phyloP scores from a whole-genome alignment of 2,329 filamentous ascomycete genomes.

The Phoma sp. region DNA sequence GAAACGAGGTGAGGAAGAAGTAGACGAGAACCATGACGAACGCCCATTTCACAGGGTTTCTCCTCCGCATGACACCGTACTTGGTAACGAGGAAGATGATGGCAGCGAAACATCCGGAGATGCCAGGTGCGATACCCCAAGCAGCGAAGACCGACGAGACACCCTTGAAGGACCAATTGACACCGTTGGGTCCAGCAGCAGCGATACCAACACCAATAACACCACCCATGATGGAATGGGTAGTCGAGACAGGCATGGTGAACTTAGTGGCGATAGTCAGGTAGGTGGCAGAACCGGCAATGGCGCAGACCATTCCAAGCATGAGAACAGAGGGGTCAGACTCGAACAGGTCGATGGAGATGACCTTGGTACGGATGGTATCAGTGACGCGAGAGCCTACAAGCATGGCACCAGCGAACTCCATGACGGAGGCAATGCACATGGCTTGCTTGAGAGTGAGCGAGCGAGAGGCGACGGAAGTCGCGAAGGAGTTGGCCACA shows the following conservation, averaged over 20 bases:
- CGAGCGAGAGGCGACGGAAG: conserved; percentile 55
- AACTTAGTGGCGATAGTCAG: conserved; percentile 59
- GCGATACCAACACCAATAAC: conserved; percentile 54
- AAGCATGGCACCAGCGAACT: conserved; percentile 54
- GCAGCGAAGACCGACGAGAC: conserved; percentile 64
- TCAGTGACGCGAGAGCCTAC: conserved; percentile 51
- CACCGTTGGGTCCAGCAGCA: conserved; percentile 59
- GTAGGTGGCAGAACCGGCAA: conserved; percentile 59
- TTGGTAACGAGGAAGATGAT: conserved; percentile 64
- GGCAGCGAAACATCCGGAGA: conserved; percentile 61
- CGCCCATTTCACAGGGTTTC: conserved; percentile 60
- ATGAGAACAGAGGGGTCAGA: conserved; percentile 57
- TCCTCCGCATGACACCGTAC: conserved; percentile 61
- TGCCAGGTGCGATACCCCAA: conserved; percentile 65
- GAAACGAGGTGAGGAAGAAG: conserved; percentile 61
- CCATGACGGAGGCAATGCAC: conserved; percentile 52
- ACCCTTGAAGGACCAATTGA: conserved; percentile 64
- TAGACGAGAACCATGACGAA: conserved; percentile 59
- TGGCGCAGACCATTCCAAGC: conserved; percentile 62
- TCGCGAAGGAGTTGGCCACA: conserved; percentile 58
- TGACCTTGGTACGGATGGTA: conserved; percentile 57
- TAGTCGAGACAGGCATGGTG: conserved; percentile 62
- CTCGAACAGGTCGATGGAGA: conserved; percentile 53
- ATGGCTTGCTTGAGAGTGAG: conserved; percentile 57
- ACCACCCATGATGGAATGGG: conserved; percentile 54